A percentile compares a stretch with the other conserved stretches of the same genome.
Conservation (phyloP, 2,329 filamentous ascomycete genomes). For the Gaeumannomyces sp. region DNA sequence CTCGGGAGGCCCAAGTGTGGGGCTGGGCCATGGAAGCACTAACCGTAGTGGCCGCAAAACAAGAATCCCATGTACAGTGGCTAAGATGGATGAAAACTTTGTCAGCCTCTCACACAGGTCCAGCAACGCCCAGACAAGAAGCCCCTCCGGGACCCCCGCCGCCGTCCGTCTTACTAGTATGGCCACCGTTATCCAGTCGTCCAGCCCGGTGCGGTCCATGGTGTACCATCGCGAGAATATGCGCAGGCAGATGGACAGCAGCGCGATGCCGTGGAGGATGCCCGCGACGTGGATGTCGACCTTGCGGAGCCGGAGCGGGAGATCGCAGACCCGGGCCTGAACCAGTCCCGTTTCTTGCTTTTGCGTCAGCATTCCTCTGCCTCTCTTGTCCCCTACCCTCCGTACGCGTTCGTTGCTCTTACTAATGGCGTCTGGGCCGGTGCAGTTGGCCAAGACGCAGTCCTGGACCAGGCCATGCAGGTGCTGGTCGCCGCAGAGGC, state of each 20-base stretch:
- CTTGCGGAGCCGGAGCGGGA: constrained; percentile 25
- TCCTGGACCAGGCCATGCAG: background rate
- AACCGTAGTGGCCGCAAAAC: constrained; percentile 26
- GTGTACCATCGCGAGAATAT: constrained; percentile 30
- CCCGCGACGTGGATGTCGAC: constrained; percentile 27
- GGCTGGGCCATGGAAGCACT: constrained; percentile 6
- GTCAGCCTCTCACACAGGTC: constrained; percentile 1
- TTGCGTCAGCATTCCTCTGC: background rate
- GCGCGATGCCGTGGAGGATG: constrained; percentile 29
- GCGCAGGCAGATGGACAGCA: constrained; percentile 28
- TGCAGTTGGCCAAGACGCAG: constrained; percentile 8
- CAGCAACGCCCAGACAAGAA: background rate
- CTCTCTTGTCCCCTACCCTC: background rate
- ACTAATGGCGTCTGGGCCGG: constrained; percentile 6
- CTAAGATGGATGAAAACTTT: constrained; percentile 10
- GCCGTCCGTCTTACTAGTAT: constrained; percentile 22
- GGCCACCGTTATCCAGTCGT: constrained; percentile 34
- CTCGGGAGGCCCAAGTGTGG: background rate
- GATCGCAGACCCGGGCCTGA: constrained; percentile 27
- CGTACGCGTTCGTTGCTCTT: background rate
- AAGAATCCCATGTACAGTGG: constrained; percentile 27
- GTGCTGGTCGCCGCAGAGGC: constrained; percentile 2
- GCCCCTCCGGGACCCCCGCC: background rate
- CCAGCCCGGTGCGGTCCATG: constrained; percentile 24
- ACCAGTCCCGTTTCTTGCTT: constrained; percentile 23